Base-by-base conservation (phyloP, 371 early-diverging fungal genomes). In the Mucor indicus region DNA sequence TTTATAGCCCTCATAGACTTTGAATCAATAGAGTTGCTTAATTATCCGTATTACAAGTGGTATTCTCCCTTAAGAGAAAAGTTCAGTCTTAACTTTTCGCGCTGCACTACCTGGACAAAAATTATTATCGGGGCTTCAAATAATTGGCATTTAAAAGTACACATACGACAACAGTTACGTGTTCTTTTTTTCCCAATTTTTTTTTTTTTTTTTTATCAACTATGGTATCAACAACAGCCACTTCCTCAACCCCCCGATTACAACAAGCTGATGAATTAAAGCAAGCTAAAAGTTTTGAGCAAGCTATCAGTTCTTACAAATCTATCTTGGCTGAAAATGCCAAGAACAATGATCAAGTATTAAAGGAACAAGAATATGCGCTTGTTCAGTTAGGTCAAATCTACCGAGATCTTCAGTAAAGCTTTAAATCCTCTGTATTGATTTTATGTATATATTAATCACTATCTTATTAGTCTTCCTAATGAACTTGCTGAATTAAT, bases 401-500 rank as follows among this genome's bases (percentile, higher is more conserved):
- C 37, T 84, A 84, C 50, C 71, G 80, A 23, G 79, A 82, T 53
- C 77, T 79, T 37, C 69, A 77, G 86, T 85, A 71, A 36, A 15
- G 40, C 31, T 32, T 12, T 27, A 7, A 27, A 11, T n/a, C n/a
- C n/a, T n/a, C n/a, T n/a, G n/a, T n/a, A 12, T 29, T 29, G 12
- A 12, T 29, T 29, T 29, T 29, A 12, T 12, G 30, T 29, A 12
- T 29, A 8, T 8, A 29, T 12, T 6, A 29, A 29, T n/a, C 12
- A 29, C 30, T 12, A 12, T 29, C n/a, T 2, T 2, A 20, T 0
- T 70, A 93, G 91, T 46, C 78, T 87, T 35, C 78, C 92, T 22
- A 67, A 84, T 12, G 87, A 90, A 44, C 83, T 97, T 31, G 89
- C 92, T 1, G 69, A 60, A 4, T 78, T 96, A 55, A 85, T 95